Percentiles rank a stretch among this genome's conserved stretches.
These are phyloP conservation scores for Nepenthes mirabilis DNA, from an alignment of 148 eudicot genomes.

Conservation along the genomic window DNA sequence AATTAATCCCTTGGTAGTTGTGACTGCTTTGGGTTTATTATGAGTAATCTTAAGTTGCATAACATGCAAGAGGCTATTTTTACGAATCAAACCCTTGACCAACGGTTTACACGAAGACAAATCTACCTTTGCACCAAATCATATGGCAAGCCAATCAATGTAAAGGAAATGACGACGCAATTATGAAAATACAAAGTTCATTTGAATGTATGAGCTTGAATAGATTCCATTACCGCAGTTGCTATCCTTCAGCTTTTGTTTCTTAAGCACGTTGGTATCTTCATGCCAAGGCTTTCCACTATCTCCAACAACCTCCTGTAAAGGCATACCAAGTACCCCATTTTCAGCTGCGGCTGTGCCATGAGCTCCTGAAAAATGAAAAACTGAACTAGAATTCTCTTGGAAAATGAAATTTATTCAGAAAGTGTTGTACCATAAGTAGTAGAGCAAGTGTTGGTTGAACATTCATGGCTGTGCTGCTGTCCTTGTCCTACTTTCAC, in stretches of 20 bases:
- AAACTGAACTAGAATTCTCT: neutral
- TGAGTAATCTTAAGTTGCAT: too few species aligned
- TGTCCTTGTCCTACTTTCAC: too few species aligned
- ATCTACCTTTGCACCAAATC: too few species aligned
- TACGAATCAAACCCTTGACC: too few species aligned
- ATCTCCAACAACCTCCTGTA: constrained; percentile 3
- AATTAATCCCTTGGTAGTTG: neutral
- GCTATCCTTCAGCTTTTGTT: constrained; percentile 19
- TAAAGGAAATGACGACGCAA: too few species aligned
- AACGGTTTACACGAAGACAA: too few species aligned
- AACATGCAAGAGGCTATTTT: too few species aligned
- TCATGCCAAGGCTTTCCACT: constrained; percentile 9
- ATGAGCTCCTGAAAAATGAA: constrained; percentile 25
- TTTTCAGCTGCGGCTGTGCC: constrained; percentile 16
- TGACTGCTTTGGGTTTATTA: neutral
- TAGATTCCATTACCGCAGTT: constrained; percentile 14
- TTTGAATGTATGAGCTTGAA: neutral
- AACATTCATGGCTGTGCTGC: too few species aligned
- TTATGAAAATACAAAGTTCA: neutral
- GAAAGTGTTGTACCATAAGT: too few species aligned
- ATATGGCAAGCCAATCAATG: too few species aligned
- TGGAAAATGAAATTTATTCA: too few species aligned
- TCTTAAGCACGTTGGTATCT: constrained; percentile 10
- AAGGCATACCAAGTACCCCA: neutral
- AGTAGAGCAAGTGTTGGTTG: too few species aligned